Conservation (phyloP, 2,329 filamentous ascomycete genomes). For the Mycocentrospora acerina region DNA sequence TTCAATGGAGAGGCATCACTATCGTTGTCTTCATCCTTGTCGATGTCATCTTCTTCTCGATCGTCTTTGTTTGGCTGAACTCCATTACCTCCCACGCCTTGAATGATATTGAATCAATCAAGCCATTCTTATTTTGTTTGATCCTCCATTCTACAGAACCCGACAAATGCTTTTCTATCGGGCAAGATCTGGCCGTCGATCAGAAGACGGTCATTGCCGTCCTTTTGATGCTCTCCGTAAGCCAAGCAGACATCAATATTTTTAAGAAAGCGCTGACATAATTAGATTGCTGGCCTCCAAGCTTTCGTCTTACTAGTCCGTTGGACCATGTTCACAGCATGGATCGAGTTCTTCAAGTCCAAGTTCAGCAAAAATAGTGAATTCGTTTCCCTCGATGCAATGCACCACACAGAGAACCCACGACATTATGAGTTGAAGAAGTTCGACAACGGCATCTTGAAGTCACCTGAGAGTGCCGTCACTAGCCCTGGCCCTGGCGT, state of each 20-base stretch:
- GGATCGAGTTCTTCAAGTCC: conserved; percentile 65
- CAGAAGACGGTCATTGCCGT: conserved; percentile 79
- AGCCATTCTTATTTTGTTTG: conserved; percentile 75
- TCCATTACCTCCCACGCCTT: conserved; percentile 58
- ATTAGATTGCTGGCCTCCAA: conserved; percentile 74
- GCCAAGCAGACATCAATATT: conserved; percentile 32
- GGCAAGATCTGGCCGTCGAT: conserved; percentile 66
- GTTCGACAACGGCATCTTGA: conserved; percentile 23
- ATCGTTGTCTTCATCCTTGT: conserved; percentile 87
- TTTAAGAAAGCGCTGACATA: not conserved
- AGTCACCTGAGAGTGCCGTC: conserved; percentile 29
- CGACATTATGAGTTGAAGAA: conserved; percentile 41
- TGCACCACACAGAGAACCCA: conserved; percentile 32
- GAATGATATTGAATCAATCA: conserved; percentile 57
- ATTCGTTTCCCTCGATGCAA: conserved; percentile 87
- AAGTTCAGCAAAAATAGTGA: conserved; percentile 64
- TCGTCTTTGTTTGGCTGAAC: conserved; percentile 85
- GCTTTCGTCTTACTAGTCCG: conserved; percentile 78
- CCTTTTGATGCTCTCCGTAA: conserved; percentile 76
- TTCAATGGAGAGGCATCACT: conserved; percentile 92
- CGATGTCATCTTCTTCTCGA: conserved; percentile 91
- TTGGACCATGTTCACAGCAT: conserved; percentile 81
- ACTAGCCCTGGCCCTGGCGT: conserved; percentile 23
- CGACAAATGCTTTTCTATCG: conserved; percentile 63
- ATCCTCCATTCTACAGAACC: conserved; percentile 59